Conservation (phyloP, 208 protist species). For the Acanthamoeba royreba region DNA sequence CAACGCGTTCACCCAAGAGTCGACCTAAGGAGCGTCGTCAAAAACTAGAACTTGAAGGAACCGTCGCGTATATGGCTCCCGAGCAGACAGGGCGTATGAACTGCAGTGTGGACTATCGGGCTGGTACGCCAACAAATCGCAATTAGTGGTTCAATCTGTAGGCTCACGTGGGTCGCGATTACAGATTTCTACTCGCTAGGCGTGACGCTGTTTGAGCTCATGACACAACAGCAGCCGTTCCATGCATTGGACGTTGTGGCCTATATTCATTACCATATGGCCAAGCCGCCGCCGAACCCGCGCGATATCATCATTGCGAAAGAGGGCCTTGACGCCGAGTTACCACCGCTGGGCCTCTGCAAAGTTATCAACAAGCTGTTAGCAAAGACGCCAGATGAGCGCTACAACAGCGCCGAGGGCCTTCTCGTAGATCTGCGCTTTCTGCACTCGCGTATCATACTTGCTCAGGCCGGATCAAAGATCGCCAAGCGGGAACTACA, state of each 20-base stretch:
- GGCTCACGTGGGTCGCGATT: neutral
- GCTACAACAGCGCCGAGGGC: slow-evolving; percentile 5
- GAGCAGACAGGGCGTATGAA: neutral
- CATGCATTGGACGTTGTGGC: neutral
- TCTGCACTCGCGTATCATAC: neutral
- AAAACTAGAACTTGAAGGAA: neutral
- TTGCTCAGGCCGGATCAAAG: neutral
- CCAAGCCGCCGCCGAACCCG: neutral
- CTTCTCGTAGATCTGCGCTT: neutral
- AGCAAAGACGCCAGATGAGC: slow-evolving; percentile 18
- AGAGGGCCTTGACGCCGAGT: neutral
- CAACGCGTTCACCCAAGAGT: too few species aligned
- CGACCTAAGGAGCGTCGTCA: too few species aligned
- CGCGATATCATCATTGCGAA: neutral
- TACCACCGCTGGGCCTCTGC: neutral
- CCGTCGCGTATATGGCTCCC: neutral
- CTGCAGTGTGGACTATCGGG: neutral
- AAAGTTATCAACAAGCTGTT: slow-evolving; percentile 22
- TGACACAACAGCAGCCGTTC: slow-evolving; percentile 30
- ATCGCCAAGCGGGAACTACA: neutral
- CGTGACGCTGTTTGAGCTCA: slow-evolving; percentile 17
- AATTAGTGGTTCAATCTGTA: neutral
- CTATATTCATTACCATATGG: slow-evolving; percentile 42
- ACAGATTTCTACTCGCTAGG: slow-evolving; percentile 22
- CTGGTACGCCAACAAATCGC: neutral